A percentile compares a stretch with the other conserved stretches of the same genome.
These are phyloP conservation scores for Porcisia hertigi DNA, from an alignment of 208 protist genomes.

Conservation along the genomic window DNA sequence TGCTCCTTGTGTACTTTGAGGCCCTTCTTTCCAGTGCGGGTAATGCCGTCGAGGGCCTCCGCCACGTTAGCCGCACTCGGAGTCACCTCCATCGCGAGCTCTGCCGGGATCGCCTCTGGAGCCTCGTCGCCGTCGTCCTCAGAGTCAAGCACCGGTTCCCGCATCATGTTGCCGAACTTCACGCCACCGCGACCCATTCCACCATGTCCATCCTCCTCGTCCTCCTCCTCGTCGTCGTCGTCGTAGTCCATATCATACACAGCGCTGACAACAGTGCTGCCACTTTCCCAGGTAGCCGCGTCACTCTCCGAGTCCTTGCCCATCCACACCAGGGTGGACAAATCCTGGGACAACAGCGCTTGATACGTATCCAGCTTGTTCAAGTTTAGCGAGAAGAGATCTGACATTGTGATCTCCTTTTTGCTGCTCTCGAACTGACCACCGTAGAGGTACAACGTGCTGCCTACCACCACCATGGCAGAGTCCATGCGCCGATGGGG, in stretches of 20 bases:
- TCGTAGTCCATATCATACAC: slow-evolving; percentile 80
- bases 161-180: slow-evolving; percentile 23
- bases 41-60: slow-evolving; percentile 46
- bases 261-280: slow-evolving; percentile 82
- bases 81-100: slow-evolving; percentile 66
- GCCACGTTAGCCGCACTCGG: slow-evolving; percentile 35
- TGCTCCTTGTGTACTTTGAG: slow-evolving; percentile 90
- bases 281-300: slow-evolving; percentile 84
- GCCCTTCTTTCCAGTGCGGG: slow-evolving; percentile 75
- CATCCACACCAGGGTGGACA: slow-evolving; percentile 79
- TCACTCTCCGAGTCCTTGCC: slow-evolving; percentile 84
- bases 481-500: slow-evolving; percentile 90
- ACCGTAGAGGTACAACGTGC: slow-evolving; percentile 86
- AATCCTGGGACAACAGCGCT: slow-evolving; percentile 80
- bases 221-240: slow-evolving; percentile 73
- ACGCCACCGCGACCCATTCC: slow-evolving; percentile 7
- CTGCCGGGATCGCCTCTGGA: slow-evolving; percentile 72
- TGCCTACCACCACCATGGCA: slow-evolving; percentile 55
- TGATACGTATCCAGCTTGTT: slow-evolving; percentile 81
- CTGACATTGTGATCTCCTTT: slow-evolving; percentile 89
- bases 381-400: slow-evolving; percentile 88
- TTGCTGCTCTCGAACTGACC: slow-evolving; percentile 89
- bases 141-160: slow-evolving; percentile 29
- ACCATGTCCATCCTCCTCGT: slow-evolving; percentile 41
- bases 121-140: slow-evolving; percentile 71